phyloP scores from a whole-genome alignment of 2,329 filamentous ascomycete genomes.

The Rutstroemia sp. region DNA sequence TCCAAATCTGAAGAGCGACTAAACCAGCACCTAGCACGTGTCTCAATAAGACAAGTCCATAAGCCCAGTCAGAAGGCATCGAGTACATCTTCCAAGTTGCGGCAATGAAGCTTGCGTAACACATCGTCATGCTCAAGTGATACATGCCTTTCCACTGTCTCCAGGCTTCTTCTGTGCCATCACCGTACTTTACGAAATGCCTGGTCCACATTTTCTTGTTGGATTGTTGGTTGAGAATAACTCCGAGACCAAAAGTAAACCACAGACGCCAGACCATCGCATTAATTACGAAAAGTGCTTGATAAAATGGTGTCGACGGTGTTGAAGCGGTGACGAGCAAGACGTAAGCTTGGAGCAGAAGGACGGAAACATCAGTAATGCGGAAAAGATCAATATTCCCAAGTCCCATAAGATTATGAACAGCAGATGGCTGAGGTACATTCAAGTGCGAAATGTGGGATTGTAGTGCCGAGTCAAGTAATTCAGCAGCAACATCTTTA shows the following conservation, averaged over 20 bases:
- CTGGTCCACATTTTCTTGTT: slow-evolving; percentile 90
- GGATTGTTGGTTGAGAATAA: slow-evolving; percentile 79
- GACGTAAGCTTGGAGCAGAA: slow-evolving; percentile 71
- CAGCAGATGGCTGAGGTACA: slow-evolving; percentile 51
- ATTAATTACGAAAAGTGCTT: slow-evolving; percentile 72
- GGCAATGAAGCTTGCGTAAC: slow-evolving; percentile 80
- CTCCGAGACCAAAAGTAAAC: slow-evolving; percentile 83
- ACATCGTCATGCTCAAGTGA: slow-evolving; percentile 85
- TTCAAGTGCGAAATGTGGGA: slow-evolving; percentile 24
- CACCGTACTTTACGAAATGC: slow-evolving; percentile 95
- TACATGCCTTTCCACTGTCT: slow-evolving; percentile 96
- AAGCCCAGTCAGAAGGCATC: slow-evolving; percentile 77
- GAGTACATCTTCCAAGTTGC: slow-evolving; percentile 96
- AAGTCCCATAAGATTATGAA: slow-evolving; percentile 78
- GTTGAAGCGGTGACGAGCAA: slow-evolving; percentile 66
- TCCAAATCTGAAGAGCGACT: slow-evolving; percentile 87
- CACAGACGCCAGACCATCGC: slow-evolving; percentile 80
- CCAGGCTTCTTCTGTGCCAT: slow-evolving; percentile 87
- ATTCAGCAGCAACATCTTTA: slow-evolving; percentile 28
- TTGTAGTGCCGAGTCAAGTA: slow-evolving; percentile 11
- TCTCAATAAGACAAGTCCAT: slow-evolving; percentile 76
- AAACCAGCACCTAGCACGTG: slow-evolving; percentile 78
- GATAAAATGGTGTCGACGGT: slow-evolving; percentile 67
- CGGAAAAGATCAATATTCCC: slow-evolving; percentile 84
- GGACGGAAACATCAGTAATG: slow-evolving; percentile 72